Evolutionary conservation across 192 early-diverging fungal species (phyloP), one percentile per base, ranked within the genome.

Genomic region (Backusella morwellensis): DNA sequence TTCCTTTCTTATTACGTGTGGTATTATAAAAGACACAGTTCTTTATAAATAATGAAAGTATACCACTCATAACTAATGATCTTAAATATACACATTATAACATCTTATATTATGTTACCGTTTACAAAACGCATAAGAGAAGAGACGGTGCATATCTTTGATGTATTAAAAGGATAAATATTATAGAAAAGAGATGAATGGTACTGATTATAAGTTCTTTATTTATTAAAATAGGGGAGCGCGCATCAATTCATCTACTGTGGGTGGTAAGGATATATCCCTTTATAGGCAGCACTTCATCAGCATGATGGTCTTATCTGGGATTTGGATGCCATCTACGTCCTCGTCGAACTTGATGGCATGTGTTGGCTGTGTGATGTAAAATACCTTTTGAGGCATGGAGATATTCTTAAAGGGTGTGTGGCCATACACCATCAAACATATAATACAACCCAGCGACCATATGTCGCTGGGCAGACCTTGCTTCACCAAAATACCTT

Each of bases 401-500:
- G 6, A 0, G 1, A 96, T 79, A 72, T 93, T 85, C 21, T 87
- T 85, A 83, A 97, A 98, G 6, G 96, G 97, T 11, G 95, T 91
- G 9, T 84, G 84, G 0, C 93, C 93, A 75, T 97, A 97, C 9
- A 95, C 88, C 86, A 98, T 91, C 74, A 96, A 93, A 81, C 97
- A 98, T 15, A 97, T 77, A 38, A 98, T 98, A 70, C 95, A 96
- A 9, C 95, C 95, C 15, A 97, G 81, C 0, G 95, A 94, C 97
- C 97, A 95, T 3, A 98, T 92, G 77, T 98, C 97, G 67, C 90
- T 92, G 0, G 96, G 12, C n/a, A n/a, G 34, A 36, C 41, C 75
- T 36, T 36, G 67, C 35, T 42, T 70, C 4, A 59, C 32, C 6
- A 21, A 4, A 1, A 38, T 4, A 4, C 44, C 7, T n/a, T 68